Evolutionary conservation across 768 basidiomycete genomes (phyloP).

Genomic region (Pisolithus microcarpus): DNA sequence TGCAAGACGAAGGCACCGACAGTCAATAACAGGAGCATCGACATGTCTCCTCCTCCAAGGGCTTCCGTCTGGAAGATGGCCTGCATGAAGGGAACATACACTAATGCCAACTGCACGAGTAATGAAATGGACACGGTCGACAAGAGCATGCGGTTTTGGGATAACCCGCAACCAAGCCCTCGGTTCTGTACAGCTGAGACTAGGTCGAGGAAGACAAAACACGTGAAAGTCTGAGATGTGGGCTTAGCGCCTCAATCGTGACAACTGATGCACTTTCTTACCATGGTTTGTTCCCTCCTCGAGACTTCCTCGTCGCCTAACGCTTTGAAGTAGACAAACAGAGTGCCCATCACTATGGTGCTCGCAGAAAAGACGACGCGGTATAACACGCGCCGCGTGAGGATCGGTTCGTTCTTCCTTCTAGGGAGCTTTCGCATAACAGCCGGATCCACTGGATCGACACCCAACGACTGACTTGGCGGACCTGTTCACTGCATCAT

Average conservation of each 20-base stretch:
- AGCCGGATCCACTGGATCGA: constrained; percentile 95
- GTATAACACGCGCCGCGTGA: constrained; percentile 62
- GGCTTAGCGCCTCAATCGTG: not conserved
- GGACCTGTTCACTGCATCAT: constrained; percentile 48
- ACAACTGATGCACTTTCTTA: constrained; percentile 30
- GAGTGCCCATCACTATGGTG: constrained; percentile 82
- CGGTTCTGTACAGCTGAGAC: constrained; percentile 94
- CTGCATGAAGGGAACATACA: constrained; percentile 91
- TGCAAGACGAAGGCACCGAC: constrained; percentile 61
- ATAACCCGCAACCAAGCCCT: constrained; percentile 76
- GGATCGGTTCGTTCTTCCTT: constrained; percentile 87
- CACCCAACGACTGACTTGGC: constrained; percentile 91
- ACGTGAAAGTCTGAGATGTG: constrained; percentile 76
- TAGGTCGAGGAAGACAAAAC: constrained; percentile 95
- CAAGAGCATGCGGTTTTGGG: constrained; percentile 85
- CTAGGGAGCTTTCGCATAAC: constrained; percentile 93
- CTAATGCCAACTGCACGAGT: constrained; percentile 72
- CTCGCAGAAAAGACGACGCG: constrained; percentile 91
- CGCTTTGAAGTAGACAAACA: constrained; percentile 81
- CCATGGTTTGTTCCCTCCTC: constrained; percentile 92
- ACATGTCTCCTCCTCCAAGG: constrained; percentile 59
- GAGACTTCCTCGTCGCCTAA: constrained; percentile 80
- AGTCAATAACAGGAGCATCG: constrained; percentile 61
- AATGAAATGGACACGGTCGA: constrained; percentile 84
- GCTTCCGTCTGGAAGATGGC: constrained; percentile 90